Percentiles rank a stretch among this genome's conserved stretches.
Conservation (phyloP, 352 stramenopile species). For the Phytophthora foliorum region DNA sequence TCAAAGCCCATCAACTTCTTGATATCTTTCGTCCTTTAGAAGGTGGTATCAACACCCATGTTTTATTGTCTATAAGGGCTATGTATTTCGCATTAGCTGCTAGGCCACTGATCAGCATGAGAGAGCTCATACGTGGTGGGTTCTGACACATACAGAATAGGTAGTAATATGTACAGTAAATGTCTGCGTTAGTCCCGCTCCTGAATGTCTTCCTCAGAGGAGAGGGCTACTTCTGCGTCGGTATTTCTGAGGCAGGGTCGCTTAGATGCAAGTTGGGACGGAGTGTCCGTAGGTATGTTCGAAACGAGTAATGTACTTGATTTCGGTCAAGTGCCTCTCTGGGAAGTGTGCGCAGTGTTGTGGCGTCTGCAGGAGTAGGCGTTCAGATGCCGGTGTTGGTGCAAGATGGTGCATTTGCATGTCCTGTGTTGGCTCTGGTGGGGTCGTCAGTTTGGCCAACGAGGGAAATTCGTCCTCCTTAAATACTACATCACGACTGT, state of each 20-base stretch:
- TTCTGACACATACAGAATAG: slow-evolving; percentile 15
- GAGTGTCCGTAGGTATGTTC: neutral
- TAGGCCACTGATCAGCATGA: slow-evolving; percentile 2
- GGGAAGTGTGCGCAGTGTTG: neutral
- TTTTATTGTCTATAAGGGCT: slow-evolving; percentile 7
- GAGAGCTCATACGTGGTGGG: slow-evolving; percentile 7
- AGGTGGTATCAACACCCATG: slow-evolving; percentile 5
- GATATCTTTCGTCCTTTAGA: neutral
- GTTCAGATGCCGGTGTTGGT: neutral
- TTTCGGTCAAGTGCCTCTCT: neutral
- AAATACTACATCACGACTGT: slow-evolving; percentile 14
- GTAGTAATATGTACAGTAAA: neutral
- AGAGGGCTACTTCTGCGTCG: slow-evolving; percentile 1
- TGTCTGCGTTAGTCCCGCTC: neutral
- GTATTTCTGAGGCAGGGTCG: neutral
- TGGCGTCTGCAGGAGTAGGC: neutral
- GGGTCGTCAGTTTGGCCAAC: neutral
- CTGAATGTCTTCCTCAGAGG: slow-evolving; percentile 12
- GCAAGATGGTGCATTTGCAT: neutral
- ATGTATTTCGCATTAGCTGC: slow-evolving; percentile 11
- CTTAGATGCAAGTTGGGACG: neutral
- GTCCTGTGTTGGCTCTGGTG: neutral
- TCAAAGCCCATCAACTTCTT: too few species aligned
- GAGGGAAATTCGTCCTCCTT: slow-evolving; percentile 9
- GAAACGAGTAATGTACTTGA: neutral